A percentile compares a stretch with the other conserved stretches of the same genome.
Evolutionary conservation across 129 eudicot genomes (phyloP).

Genomic region (Lactuca saligna): DNA sequence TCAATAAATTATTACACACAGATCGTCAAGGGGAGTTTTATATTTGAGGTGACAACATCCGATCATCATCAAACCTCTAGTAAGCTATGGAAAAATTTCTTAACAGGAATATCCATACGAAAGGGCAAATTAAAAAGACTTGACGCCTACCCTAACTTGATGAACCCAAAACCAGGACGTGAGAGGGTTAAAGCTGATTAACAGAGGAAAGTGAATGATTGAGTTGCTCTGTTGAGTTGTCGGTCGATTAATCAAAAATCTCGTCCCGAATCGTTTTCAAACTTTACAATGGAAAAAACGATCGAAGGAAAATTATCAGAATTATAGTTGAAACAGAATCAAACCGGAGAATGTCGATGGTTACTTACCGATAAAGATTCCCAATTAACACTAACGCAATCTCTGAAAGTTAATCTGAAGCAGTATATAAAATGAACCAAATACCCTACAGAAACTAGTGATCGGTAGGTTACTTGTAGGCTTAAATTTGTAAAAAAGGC

Average conservation of each 20-base stretch:
- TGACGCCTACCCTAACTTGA: slow-evolving; percentile 2
- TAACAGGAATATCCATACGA: background rate
- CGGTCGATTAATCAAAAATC: slow-evolving; percentile 8
- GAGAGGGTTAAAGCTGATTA: background rate
- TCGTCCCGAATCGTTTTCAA: background rate
- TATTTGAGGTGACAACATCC: slow-evolving; percentile 8
- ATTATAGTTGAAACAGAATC: background rate
- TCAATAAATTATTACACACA: too few species aligned
- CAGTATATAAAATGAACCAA: background rate
- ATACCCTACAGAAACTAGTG: background rate
- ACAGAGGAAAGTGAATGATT: background rate
- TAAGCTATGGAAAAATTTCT: background rate
- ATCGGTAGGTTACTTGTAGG: background rate
- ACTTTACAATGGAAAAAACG: background rate
- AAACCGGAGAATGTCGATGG: background rate
- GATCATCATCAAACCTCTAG: background rate
- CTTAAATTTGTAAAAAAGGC: background rate
- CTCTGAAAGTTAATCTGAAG: background rate
- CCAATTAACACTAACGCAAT: background rate
- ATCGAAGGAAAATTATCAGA: background rate
- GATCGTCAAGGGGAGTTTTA: background rate
- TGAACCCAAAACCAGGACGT: slow-evolving; percentile 9
- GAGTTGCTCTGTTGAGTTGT: slow-evolving; percentile 26
- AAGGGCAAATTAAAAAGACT: too few species aligned
- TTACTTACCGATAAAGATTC: background rate